Evolutionary conservation across 345 rosid species (phyloP), one percentile per base, ranked within the genome.

Genomic region (Dipteronia dyeriana): DNA sequence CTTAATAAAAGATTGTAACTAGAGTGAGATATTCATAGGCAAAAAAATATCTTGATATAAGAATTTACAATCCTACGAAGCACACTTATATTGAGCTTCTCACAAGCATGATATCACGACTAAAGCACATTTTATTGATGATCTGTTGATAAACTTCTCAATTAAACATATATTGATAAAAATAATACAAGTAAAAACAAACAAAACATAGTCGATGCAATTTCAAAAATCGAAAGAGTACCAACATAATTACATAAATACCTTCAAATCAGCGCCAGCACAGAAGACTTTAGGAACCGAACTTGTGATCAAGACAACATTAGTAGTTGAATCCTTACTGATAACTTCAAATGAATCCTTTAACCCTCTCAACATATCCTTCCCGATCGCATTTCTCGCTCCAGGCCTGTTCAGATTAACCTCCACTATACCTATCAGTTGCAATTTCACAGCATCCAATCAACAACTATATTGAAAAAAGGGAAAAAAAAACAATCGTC

Each of bases 241-340:
- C 7, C 23, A 38, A 39, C 11, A 34, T 20, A 7, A 25, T 29
- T 29, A 29, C 34, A 29, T 34, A 4, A 5, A 57, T 83, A 91
- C 96, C 98, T 93, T 95, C 63, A 95, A 86, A 88, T 95, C 98
- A 76, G 98, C 99, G 19, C 99, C 99, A 34, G 98, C 97, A 62
- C 98, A 95, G 82, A 95, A 95, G 62, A 84, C 89, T 38, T 87
- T 88, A 6, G 98, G 97, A 80, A 92, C 94, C 31, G 89, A 82
- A 75, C 99, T 95, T 74, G 76, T 79, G 39, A 93, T 85, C 90
- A 93, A 67, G 51, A 89, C 92, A 77, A 95, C 96, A 34, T 83
- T 89, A 53, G 90, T 94, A 0, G 91, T 84, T 54, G 79, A 78
- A 82, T 95, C 98, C 41, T 74, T 68, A 3, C 73, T 77, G 56